Conservation (phyloP, 805 yeast genomes). For the Suhomyces sp. region DNA sequence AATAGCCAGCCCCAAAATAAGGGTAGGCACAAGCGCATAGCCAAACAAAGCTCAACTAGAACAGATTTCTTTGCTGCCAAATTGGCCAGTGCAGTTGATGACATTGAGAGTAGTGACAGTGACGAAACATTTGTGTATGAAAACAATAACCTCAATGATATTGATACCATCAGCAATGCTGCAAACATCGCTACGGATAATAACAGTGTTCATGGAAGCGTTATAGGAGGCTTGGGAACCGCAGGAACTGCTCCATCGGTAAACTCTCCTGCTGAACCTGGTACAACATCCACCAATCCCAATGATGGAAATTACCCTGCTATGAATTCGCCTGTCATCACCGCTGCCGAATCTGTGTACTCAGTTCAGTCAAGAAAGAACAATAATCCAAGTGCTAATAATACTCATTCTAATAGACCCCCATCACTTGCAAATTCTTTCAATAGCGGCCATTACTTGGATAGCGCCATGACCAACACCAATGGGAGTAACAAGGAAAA, state of each 20-base stretch:
- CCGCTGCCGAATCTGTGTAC: slow-evolving; percentile 22
- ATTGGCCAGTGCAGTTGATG: slow-evolving; percentile 91
- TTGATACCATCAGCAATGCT: slow-evolving; percentile 14
- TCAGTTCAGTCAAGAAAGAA: slow-evolving; percentile 22
- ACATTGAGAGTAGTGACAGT: slow-evolving; percentile 80
- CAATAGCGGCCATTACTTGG: slow-evolving; percentile 25
- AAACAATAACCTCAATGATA: slow-evolving; percentile 33
- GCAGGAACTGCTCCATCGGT: slow-evolving; percentile 1
- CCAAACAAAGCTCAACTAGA: slow-evolving; percentile 62
- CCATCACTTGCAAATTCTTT: slow-evolving; percentile 23
- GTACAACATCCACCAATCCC: no score
- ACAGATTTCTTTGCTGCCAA: slow-evolving; percentile 95
- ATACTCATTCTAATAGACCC: slow-evolving; percentile 17
- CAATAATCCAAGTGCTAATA: no score
- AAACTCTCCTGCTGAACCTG: slow-evolving; percentile 3
- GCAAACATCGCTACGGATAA: slow-evolving; percentile 8
- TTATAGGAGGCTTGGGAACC: slow-evolving; percentile 3
- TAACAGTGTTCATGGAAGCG: slow-evolving; percentile 14
- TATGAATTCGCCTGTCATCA: slow-evolving; percentile 1
- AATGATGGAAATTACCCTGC: no score
- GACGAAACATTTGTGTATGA: slow-evolving; percentile 98
- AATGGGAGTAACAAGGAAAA: slow-evolving; percentile 13
- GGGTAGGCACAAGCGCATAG: slow-evolving; percentile 27
- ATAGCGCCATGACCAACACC: slow-evolving; percentile 12
- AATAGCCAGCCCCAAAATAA: slow-evolving; percentile 7